These are phyloP conservation scores for Cylindrotheca fusiformis DNA, from an alignment of 108 stramenopile genomes.

Conservation along the genomic window DNA sequence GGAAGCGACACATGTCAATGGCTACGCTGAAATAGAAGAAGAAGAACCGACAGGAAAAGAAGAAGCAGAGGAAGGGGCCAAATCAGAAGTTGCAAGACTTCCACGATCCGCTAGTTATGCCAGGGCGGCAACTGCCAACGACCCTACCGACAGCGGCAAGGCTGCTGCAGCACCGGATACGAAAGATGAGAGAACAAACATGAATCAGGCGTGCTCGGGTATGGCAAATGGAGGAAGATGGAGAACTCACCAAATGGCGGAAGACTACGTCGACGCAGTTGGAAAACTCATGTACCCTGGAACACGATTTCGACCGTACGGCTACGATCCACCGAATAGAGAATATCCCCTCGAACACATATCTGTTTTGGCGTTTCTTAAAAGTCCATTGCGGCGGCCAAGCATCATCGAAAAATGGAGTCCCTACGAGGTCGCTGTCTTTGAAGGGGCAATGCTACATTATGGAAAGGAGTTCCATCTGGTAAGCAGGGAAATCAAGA, in stretches of 20 bases:
- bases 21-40: no score
- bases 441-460: slow-evolving; percentile 77
- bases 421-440: slow-evolving; percentile 82
- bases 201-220: neutral
- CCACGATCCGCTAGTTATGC: no score
- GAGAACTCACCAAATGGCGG: slow-evolving; percentile 57
- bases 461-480: slow-evolving; percentile 84
- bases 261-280: slow-evolving; percentile 64
- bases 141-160: neutral
- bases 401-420: slow-evolving; percentile 85
- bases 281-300: slow-evolving; percentile 46
- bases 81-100: no score
- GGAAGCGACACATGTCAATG: no score
- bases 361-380: slow-evolving; percentile 57
- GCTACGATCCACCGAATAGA: slow-evolving; percentile 37
- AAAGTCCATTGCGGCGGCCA: slow-evolving; percentile 68
- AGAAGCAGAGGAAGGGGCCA: no score
- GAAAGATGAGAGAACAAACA: neutral
- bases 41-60: no score
- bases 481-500: slow-evolving; percentile 58
- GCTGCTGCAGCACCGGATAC: neutral
- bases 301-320: slow-evolving; percentile 46
- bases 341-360: slow-evolving; percentile 56
- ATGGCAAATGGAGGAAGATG: neutral
- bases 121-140: neutral